Evolutionary conservation across 345 rosid genomes (phyloP).

Genomic region (Mallotus nudiflorus): DNA sequence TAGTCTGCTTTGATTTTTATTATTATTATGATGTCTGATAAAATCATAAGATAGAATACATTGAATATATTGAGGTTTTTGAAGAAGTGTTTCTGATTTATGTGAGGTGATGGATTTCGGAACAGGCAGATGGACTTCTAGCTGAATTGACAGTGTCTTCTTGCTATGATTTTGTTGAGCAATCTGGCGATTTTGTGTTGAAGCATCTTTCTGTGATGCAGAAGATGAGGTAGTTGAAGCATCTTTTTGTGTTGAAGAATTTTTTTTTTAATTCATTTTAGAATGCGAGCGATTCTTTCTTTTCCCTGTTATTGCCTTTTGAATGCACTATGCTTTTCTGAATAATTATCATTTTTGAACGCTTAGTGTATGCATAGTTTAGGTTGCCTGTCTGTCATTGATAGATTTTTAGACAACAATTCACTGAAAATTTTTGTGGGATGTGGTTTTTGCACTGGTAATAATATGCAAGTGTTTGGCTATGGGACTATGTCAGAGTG

Average conservation of each 20-base stretch:
- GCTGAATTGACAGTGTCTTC: constrained; percentile 58
- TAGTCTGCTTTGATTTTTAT: too few species aligned
- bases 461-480: not conserved
- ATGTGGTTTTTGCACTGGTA: too few species aligned
- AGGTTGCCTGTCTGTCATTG: not conserved
- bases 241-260: not conserved
- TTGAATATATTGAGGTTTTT: constrained; percentile 17
- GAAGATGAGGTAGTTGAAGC: constrained; percentile 51
- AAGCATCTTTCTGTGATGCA: constrained; percentile 73
- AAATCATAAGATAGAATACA: too few species aligned
- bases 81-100: constrained; percentile 7
- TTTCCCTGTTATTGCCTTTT: too few species aligned
- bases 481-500: too few species aligned
- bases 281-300: too few species aligned
- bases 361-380: not conserved
- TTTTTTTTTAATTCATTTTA: too few species aligned
- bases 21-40: too few species aligned
- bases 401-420: not conserved
- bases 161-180: constrained; percentile 75
- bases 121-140: constrained; percentile 82
- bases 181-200: constrained; percentile 56
- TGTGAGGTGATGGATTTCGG: constrained; percentile 10
- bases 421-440: too few species aligned
- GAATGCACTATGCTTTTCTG: too few species aligned
- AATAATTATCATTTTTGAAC: not conserved